Evolutionary conservation across 1,139 yeast species (phyloP), one percentile per base, ranked within the genome.

Genomic region (Blastobotrys indianensis): DNA sequence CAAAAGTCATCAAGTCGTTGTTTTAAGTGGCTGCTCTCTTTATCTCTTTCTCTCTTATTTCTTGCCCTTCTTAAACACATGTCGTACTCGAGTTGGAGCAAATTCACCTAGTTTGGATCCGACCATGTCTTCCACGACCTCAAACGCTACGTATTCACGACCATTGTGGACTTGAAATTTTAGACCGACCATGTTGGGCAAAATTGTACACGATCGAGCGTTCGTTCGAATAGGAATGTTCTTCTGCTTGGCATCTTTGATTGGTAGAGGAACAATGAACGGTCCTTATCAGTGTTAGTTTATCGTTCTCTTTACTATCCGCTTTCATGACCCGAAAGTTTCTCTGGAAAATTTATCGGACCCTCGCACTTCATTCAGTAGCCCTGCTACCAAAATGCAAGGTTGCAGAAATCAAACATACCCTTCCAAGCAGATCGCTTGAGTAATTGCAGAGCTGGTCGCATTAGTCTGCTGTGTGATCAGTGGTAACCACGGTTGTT

Each of bases 161-260:
- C 98, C 98, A 67, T 92, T 92, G 68, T 92, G 98, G 39, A 92
- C 85, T 67, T 92, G 95, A 67, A 92, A 92, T 60, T 81, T 84
- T 51, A 88, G 73, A 5, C 98, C 98, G 32, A 92, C 96, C 68
- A 92, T 90, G 64, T 86, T 94, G 17, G 98, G 98, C 46, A 92
- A 72, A 48, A 92, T 85, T 17, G 97, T 92, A 63, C 97, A 92
- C 37, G 94, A 74, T 63, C 98, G 77, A 40, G 97, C 97, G 60
- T 88, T 87, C 25, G 98, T 92, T 68, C 97, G 76, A 51, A 92
- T 85, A 8, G 97, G 95, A 3, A 86, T 77, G 20, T 85, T 85
- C 49, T 81, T 81, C 54, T 79, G 78, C 52, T 82, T 70, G 42
- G 97, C 97, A 58, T 87, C 84, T 40, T 85, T 83, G 34, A 90